phyloP scores from a whole-genome alignment of 208 protist genomes.

The Leishmania amazonensis region DNA sequence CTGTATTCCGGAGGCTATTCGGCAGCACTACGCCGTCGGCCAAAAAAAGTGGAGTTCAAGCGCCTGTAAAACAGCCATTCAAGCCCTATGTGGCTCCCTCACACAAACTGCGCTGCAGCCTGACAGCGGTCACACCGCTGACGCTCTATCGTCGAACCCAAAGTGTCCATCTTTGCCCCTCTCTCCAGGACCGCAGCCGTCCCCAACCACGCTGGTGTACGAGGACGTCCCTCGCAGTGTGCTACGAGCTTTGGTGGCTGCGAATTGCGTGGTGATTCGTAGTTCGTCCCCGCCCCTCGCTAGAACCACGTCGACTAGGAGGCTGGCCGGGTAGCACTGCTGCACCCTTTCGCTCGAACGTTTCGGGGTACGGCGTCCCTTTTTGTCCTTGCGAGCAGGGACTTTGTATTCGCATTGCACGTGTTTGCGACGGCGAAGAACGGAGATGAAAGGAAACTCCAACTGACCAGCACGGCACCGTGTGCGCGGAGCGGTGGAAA shows the following conservation, averaged over 20 bases:
- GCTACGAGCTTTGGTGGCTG: not conserved
- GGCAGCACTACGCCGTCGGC: not conserved
- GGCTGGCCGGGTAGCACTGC: not conserved
- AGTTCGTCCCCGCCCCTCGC: too few species aligned
- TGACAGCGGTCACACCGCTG: not conserved
- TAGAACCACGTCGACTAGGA: not conserved
- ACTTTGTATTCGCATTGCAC: not conserved
- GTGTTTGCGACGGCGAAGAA: not conserved
- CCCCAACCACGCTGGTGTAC: not conserved
- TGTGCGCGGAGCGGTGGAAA: not conserved
- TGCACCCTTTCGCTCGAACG: not conserved
- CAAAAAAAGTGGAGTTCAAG: not conserved
- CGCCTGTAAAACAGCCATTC: not conserved
- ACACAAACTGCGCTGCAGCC: not conserved
- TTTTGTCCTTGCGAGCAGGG: not conserved
- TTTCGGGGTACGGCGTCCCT: not conserved
- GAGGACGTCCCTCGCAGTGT: not conserved
- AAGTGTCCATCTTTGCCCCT: not conserved
- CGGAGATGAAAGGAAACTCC: not conserved
- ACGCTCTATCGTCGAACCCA: not conserved
- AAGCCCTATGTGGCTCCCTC: not conserved
- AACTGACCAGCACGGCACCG: not conserved
- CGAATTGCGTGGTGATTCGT: constrained; percentile 6
- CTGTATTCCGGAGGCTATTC: constrained; percentile 2
- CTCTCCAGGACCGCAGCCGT: not conserved